Base-by-base conservation (phyloP, 1,139 yeast genomes). In the Geotrichum citri-aurantii region DNA sequence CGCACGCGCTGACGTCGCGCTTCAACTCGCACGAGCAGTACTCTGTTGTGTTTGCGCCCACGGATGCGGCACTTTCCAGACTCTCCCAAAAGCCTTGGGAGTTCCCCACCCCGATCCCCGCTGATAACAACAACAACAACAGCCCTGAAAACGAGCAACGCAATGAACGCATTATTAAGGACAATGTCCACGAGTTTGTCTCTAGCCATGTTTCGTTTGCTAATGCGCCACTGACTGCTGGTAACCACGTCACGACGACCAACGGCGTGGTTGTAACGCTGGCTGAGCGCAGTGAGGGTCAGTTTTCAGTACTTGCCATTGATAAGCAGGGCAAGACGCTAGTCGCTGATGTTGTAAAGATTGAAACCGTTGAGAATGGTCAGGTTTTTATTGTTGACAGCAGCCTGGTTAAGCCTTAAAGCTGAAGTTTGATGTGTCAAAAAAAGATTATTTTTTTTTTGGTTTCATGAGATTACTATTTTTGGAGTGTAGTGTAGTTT, bases 61-160 rank as follows among this genome's bases (percentile, higher is more conserved):
- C 68, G 44, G 70, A 73, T 56, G 61, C 54, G 11, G 76, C 74
- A 11, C 65, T 73, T 59, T 64, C 65, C 24, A 52, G 61, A 29
- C 62, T 73, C 50, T 50, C 66, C 4, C 63, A 65, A 40, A 73
- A 73, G 62, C 76, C 76, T 3, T 73, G 75, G 75, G 71, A 70
- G 60, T 72, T 70, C 62, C 75, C 74, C 19, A 53, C 56, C 19
- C 62, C 64, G n/a, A 62, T 64, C 4, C 60, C 59, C 19, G 63
- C 59, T 50, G 42, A 27, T n/a, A 42, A 50, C 40, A 31, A 10
- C 17, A 42, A 50, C 40, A 31, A 10, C 17, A 33, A 26, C 19
- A 33, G 47, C 23, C 53, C 53, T 27, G 54, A 37, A n/a, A 44
- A 54, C 17, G 64, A 62, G 5, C 47, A 54, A 54, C 68, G 68